Evolutionary conservation across 495 filamentous ascomycete species (phyloP).

Genomic region (Xeromyces bisporus): DNA sequence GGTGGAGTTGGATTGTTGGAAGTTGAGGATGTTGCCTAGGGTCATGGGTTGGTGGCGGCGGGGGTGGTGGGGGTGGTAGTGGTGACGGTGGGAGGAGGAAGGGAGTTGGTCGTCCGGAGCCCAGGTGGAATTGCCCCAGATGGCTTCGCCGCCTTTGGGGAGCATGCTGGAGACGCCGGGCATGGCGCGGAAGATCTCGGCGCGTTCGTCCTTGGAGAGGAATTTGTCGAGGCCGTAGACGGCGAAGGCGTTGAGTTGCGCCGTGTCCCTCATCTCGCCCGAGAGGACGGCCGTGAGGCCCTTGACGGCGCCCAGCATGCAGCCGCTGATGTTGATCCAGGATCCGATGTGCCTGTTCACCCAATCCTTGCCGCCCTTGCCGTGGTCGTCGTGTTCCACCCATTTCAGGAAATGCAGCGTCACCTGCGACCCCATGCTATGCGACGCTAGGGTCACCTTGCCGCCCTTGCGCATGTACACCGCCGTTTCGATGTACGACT

Average conservation of each 20-base stretch:
- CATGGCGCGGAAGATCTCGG: constrained; percentile 92
- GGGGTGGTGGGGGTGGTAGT: no score
- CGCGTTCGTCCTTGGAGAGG: constrained; percentile 71
- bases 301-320: constrained; percentile 92
- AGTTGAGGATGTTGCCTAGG: constrained; percentile 75
- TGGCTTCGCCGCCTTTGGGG: constrained; percentile 82
- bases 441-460: constrained; percentile 77
- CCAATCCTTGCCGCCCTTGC: constrained; percentile 71
- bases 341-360: constrained; percentile 79
- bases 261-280: constrained; percentile 96
- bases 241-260: constrained; percentile 91
- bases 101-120: constrained; percentile 79
- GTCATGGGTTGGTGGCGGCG: constrained; percentile 51
- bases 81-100: no score
- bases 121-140: constrained; percentile 84
- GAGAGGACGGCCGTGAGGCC: constrained; percentile 80
- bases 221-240: constrained; percentile 97
- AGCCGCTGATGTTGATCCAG: constrained; percentile 96
- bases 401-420: constrained; percentile 96
- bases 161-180: constrained; percentile 93
- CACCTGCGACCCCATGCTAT: constrained; percentile 95
- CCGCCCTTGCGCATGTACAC: constrained; percentile 45
- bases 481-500: constrained; percentile 75
- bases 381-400: constrained; percentile 68
- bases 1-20: constrained; percentile 52